Conservation (phyloP, 2,329 filamentous ascomycete species). For the Colletotrichum sp. region DNA sequence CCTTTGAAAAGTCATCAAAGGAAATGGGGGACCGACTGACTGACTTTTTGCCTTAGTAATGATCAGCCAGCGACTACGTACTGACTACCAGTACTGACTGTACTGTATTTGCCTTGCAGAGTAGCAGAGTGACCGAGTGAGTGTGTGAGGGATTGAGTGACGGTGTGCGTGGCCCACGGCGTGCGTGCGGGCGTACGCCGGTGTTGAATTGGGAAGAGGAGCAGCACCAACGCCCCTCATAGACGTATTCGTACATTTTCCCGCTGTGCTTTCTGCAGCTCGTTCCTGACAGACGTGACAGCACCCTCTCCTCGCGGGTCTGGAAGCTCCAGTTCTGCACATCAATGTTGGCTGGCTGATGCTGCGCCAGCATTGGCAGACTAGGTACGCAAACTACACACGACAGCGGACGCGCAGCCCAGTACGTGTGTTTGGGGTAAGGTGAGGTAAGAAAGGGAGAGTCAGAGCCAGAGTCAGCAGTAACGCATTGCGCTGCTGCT, state of each 20-base stretch:
- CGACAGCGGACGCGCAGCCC: background rate
- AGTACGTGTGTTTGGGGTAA: background rate
- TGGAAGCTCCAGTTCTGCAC: background rate
- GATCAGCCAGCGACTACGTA: background rate
- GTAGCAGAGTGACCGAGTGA: background rate
- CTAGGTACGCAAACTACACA: background rate
- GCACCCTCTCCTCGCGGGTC: background rate
- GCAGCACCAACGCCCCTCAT: background rate
- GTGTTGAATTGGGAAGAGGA: background rate
- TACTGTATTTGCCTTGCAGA: background rate
- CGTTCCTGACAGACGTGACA: background rate
- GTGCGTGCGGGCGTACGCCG: background rate
- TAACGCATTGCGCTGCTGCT: background rate
- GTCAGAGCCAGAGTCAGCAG: background rate
- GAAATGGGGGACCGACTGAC: background rate
- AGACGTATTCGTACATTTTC: background rate
- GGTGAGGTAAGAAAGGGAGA: background rate
- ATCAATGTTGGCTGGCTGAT: background rate
- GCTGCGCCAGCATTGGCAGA: background rate
- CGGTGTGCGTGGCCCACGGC: background rate
- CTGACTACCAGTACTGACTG: background rate
- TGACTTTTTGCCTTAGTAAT: background rate
- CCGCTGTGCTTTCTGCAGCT: background rate
- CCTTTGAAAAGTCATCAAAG: background rate
- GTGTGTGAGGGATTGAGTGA: background rate